Percentiles rank a stretch among this genome's conserved stretches.
Evolutionary conservation across 108 stramenopile species (phyloP).

Genomic region (Nitzschia putrida): DNA sequence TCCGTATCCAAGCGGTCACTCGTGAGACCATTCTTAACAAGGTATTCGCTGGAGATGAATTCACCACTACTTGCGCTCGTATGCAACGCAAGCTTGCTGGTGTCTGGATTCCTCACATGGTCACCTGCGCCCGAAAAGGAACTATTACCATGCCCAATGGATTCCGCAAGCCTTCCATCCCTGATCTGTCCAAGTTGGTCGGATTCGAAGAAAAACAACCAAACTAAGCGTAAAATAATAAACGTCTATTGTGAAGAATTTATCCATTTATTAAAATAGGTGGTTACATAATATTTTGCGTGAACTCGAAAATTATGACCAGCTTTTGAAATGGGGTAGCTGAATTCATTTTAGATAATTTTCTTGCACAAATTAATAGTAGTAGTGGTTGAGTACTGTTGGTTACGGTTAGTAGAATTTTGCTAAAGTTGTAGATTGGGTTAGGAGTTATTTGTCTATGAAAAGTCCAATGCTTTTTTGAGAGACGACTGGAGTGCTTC

Average conservation of each 20-base stretch:
- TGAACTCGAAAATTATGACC: too few species aligned
- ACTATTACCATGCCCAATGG: conserved; percentile 47
- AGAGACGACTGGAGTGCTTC: not conserved
- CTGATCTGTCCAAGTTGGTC: conserved; percentile 27
- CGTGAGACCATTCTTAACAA: conserved; percentile 39
- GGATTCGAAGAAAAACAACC: conserved; percentile 13
- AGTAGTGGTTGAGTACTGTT: not conserved
- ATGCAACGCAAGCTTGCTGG: conserved; percentile 52
- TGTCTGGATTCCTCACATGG: conserved; percentile 54
- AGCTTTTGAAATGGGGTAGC: not conserved
- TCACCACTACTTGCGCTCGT: conserved; percentile 40
- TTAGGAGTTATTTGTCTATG: conserved; percentile 1
- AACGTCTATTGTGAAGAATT: not conserved
- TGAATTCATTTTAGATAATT: not conserved
- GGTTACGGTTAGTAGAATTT: not conserved
- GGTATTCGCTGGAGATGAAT: conserved; percentile 37
- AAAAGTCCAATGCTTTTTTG: conserved; percentile 17
- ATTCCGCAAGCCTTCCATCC: conserved; percentile 35
- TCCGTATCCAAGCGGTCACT: conserved; percentile 56
- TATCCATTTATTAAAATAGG: not conserved
- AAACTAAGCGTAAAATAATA: not conserved
- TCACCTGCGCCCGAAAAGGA: conserved; percentile 47
- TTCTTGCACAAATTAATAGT: not conserved
- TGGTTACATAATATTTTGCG: too few species aligned
- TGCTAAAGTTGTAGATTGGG: not conserved